Percentiles rank a stretch among this genome's conserved stretches.
Conservation (phyloP, 805 yeast species). For the Pichia deserticola region DNA sequence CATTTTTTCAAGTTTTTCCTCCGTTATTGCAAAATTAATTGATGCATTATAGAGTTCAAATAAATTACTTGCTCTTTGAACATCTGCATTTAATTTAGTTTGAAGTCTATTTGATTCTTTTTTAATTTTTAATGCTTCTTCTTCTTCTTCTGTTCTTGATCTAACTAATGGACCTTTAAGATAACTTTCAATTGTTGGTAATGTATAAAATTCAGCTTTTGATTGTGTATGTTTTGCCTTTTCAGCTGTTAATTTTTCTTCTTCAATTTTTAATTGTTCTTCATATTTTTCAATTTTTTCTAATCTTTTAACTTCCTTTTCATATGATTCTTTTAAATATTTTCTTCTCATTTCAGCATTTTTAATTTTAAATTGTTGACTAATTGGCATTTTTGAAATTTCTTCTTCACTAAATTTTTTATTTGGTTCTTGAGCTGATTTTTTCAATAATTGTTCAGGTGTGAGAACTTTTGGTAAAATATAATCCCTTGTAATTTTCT, state of each 20-base stretch:
- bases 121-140: slow-evolving; percentile 46
- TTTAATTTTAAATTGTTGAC: slow-evolving; percentile 40
- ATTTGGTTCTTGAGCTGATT: slow-evolving; percentile 44
- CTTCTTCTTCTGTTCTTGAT: slow-evolving; percentile 66
- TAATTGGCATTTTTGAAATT: slow-evolving; percentile 28
- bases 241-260: slow-evolving; percentile 24
- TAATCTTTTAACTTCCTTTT: slow-evolving; percentile 31
- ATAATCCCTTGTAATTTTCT: slow-evolving; percentile 50
- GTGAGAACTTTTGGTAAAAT: slow-evolving; percentile 45
- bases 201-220: slow-evolving; percentile 54
- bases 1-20: slow-evolving; percentile 51
- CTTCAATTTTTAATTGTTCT: slow-evolving; percentile 18
- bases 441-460: slow-evolving; percentile 51
- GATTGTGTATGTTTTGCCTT: slow-evolving; percentile 31
- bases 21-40: slow-evolving; percentile 63
- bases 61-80: slow-evolving; percentile 46
- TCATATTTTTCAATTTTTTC: slow-evolving; percentile 24
- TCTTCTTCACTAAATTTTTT: slow-evolving; percentile 26
- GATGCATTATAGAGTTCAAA: slow-evolving; percentile 69
- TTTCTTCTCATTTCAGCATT: slow-evolving; percentile 63
- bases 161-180: slow-evolving; percentile 65
- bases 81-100: slow-evolving; percentile 44
- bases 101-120: slow-evolving; percentile 60
- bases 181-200: slow-evolving; percentile 71
- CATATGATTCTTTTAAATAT: slow-evolving; percentile 56